Evolutionary conservation across 2,329 filamentous ascomycete species (phyloP).

Genomic region (Chrysoporthe cubensis): DNA sequence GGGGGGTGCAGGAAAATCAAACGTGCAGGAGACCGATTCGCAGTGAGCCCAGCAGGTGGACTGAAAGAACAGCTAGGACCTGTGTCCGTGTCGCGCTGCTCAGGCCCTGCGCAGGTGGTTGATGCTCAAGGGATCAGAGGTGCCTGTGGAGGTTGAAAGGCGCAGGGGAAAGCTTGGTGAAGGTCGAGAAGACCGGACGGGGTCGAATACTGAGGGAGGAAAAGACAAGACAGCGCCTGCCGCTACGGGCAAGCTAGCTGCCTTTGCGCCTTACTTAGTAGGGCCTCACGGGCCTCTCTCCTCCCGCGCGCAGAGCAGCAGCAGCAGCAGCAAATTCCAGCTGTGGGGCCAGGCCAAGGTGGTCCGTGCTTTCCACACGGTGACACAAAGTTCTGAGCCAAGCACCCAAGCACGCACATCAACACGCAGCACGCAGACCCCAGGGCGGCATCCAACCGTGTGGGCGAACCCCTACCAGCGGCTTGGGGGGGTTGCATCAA

Average conservation of each 20-base stretch:
- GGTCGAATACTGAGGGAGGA: background rate
- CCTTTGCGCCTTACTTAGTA: background rate
- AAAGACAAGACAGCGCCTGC: background rate
- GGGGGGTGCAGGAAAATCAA: slow-evolving; percentile 11
- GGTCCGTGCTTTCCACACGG: slow-evolving; percentile 4
- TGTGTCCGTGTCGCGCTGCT: background rate
- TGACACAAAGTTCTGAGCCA: slow-evolving; percentile 6
- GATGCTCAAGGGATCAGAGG: background rate
- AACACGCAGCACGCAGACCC: background rate
- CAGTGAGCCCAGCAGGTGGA: background rate
- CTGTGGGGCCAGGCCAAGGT: background rate
- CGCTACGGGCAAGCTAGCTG: background rate
- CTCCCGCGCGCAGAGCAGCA: background rate
- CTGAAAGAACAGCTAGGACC: background rate
- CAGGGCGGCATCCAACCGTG: background rate
- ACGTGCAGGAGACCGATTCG: background rate
- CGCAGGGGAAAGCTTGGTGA: background rate
- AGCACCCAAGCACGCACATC: background rate
- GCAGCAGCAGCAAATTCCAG: background rate
- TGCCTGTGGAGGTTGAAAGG: slow-evolving; percentile 1
- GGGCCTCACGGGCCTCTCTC: too few relatives aligned
- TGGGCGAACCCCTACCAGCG: too few relatives aligned
- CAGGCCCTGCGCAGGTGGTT: background rate
- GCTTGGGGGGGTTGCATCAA: background rate
- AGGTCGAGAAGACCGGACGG: background rate